These are phyloP conservation scores for Pinus taeda DNA, from an alignment of 75 land plant species.

Conservation along the genomic window DNA sequence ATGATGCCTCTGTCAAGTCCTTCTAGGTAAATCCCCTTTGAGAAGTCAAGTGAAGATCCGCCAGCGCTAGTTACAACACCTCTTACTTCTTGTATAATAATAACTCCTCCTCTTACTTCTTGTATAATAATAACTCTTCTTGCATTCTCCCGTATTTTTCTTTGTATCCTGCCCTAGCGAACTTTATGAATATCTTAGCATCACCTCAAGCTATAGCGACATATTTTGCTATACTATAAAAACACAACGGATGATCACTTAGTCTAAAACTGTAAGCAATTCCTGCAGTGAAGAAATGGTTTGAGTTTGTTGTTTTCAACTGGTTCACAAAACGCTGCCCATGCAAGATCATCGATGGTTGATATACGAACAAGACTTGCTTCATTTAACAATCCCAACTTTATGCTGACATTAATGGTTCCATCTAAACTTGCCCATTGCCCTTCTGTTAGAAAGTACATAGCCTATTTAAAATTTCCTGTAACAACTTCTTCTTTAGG, in stretches of 20 bases:
- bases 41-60: conserved; percentile 77
- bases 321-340: conserved; percentile 93
- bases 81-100: conserved; percentile 91
- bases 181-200: conserved; percentile 93
- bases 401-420: conserved; percentile 37
- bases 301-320: conserved; percentile 87
- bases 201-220: conserved; percentile 96
- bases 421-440: conserved; percentile 81
- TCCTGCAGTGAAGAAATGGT: conserved; percentile 89
- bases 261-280: conserved; percentile 81
- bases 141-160: conserved; percentile 99
- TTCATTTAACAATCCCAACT: conserved; percentile 28
- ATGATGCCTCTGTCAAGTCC: conserved; percentile 91
- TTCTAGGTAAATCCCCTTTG: conserved; percentile 73
- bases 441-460: conserved; percentile 72
- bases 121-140: no score
- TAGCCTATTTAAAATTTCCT: conserved; percentile 36
- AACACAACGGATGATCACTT: conserved; percentile 75
- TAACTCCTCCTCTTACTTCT: no score
- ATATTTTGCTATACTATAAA: conserved; percentile 95
- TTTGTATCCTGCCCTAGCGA: conserved; percentile 87
- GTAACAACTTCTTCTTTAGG: no score
- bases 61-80: conserved; percentile 94
- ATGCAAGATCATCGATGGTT: conserved; percentile 65
- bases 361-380: conserved; percentile 61